Conservation (phyloP, 768 basidiomycete genomes). For the Tricholomella constricta region DNA sequence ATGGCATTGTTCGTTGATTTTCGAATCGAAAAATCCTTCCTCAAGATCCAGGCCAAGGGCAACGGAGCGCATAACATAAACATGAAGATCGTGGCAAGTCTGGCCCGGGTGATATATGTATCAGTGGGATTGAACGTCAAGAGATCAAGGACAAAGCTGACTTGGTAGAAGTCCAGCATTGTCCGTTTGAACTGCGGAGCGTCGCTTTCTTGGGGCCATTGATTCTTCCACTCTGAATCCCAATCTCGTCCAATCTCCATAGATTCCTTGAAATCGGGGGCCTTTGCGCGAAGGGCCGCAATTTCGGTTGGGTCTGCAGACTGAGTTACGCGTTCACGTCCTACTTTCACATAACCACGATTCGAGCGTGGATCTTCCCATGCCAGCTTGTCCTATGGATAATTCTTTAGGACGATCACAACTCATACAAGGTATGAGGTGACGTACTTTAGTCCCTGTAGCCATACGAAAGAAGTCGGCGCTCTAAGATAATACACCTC, state of each 20-base stretch:
- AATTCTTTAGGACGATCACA: background rate
- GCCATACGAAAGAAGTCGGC: conserved; percentile 74
- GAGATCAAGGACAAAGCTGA: conserved; percentile 20
- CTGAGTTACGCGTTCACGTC: conserved; percentile 82
- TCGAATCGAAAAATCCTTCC: conserved; percentile 74
- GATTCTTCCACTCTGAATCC: conserved; percentile 76
- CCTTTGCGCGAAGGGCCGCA: conserved; percentile 65
- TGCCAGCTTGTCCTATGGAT: conserved; percentile 54
- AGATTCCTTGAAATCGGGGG: conserved; percentile 82
- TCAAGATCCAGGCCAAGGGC: conserved; percentile 77
- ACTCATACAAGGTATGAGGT: background rate
- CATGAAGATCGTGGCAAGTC: conserved; percentile 78
- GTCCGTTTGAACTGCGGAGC: conserved; percentile 69
- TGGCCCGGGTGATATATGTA: conserved; percentile 33
- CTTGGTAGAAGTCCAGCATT: conserved; percentile 78
- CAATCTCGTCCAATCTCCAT: conserved; percentile 92
- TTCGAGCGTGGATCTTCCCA: conserved; percentile 89
- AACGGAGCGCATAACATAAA: conserved; percentile 80
- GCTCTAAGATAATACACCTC: conserved; percentile 50
- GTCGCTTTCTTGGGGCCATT: conserved; percentile 70
- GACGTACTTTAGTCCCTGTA: conserved; percentile 54
- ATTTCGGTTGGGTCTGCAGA: conserved; percentile 73
- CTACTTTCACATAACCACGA: conserved; percentile 79
- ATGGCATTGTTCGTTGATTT: conserved; percentile 76
- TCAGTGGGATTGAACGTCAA: background rate